Conservation (phyloP, 345 rosid species). For the Eucalyptus virginea region DNA sequence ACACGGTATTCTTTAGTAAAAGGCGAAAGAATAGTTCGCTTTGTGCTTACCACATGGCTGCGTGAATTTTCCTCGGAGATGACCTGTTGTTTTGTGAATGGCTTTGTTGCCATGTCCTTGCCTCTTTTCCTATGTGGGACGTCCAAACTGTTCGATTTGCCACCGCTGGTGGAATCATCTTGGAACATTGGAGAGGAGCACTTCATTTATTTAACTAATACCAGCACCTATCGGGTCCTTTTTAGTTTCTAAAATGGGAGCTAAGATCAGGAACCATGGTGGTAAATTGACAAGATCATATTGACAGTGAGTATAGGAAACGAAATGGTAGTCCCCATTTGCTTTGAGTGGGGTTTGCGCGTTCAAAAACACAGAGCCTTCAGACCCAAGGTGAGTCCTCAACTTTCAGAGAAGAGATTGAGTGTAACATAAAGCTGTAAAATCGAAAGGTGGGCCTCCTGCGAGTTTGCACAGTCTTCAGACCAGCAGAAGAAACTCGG, state of each 20-base stretch:
- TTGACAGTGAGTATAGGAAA: too few species aligned
- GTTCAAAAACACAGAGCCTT: too few species aligned
- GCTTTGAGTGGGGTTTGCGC: too few species aligned
- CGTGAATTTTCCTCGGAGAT: rapidly evolving
- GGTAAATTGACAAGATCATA: too few species aligned
- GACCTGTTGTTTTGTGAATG: neutral
- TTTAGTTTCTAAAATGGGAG: neutral
- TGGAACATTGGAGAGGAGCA: neutral
- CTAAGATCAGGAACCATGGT: too few species aligned
- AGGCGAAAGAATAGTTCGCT: slow-evolving; percentile 44
- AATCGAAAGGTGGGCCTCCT: neutral
- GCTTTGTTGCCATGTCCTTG: neutral
- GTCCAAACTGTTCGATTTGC: neutral
- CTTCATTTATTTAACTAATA: rapidly evolving
- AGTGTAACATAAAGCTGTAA: neutral
- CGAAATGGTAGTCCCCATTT: too few species aligned
- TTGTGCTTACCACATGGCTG: slow-evolving; percentile 1
- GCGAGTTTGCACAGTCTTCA: neutral
- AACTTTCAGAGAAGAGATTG: neutral
- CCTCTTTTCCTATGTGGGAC: neutral
- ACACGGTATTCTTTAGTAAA: slow-evolving; percentile 39
- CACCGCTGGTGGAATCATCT: neutral
- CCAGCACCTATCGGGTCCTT: neutral
- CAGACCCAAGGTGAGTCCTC: too few species aligned
- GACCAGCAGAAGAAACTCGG: neutral